These are phyloP conservation scores for Conringia planisiliqua DNA, from an alignment of 345 rosid genomes.

Conservation along the genomic window DNA sequence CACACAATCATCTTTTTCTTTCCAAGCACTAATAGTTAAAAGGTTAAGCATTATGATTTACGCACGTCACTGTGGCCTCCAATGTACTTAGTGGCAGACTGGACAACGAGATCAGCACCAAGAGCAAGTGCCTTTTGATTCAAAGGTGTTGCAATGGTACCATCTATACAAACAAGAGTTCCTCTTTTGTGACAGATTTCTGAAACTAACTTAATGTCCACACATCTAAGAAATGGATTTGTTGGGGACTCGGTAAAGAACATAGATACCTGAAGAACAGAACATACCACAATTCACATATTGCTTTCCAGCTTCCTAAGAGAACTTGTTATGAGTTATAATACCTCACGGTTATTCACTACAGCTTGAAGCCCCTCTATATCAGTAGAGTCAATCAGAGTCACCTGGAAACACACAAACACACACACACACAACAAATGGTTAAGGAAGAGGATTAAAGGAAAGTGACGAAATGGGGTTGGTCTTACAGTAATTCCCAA, in stretches of 20 bases:
- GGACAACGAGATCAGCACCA: constrained; percentile 88
- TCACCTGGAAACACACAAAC: constrained; percentile 45
- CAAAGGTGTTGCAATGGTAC: constrained; percentile 83
- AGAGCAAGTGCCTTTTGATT: constrained; percentile 86
- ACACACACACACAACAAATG: neutral
- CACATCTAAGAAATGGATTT: constrained; percentile 79
- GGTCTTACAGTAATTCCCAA: constrained; percentile 61
- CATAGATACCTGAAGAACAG: constrained; percentile 56
- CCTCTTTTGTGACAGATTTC: constrained; percentile 76
- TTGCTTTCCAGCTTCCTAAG: neutral
- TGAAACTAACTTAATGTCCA: constrained; percentile 78
- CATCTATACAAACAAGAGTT: constrained; percentile 80
- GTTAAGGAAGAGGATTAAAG: neutral
- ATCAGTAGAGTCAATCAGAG: constrained; percentile 78
- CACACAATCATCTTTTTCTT: neutral
- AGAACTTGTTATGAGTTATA: neutral
- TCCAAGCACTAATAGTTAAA: neutral
- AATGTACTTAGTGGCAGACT: constrained; percentile 82
- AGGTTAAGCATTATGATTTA: neutral
- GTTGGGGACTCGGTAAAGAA: constrained; percentile 94
- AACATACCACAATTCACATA: neutral
- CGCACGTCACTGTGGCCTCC: constrained; percentile 94
- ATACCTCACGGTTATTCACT: constrained; percentile 62
- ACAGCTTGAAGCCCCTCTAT: constrained; percentile 52
- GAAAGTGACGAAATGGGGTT: neutral